Base-by-base conservation (phyloP, 139 green algal genomes). In the Volvox africanus region DNA sequence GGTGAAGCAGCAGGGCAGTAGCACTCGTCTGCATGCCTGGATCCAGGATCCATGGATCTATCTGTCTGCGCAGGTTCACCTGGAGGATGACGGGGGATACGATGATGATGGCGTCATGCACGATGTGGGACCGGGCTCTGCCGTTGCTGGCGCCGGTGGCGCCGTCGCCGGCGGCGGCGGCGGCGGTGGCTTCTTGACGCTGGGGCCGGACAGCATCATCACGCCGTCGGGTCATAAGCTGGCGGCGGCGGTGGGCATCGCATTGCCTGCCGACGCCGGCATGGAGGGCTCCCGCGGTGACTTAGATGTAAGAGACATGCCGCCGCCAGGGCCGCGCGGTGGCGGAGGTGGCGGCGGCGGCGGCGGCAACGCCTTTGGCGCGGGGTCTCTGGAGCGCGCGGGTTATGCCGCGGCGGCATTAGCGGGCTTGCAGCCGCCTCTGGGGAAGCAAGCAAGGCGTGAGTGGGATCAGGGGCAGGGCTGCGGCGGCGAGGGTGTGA, bases 121-220 rank as follows among this genome's bases (percentile, higher is more conserved):
- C 12, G 82, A 88, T 0, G 55, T 67, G 62, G 62, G 11, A 36
- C 33, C 33, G 30, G 32, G 44, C 44, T 55, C 44, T 5, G 44
- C 44, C 44, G 44, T 55, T 55, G 44, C 44, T 55, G 9, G 44
- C 44, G 44, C 5, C 44, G 44, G 44, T 55, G 3, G 55, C 30
- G n/a, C 78, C 26, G 79, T 62, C 67, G 30, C 28, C 62, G 61
- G 78, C 69, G 79, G 78, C 79, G 55, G 69, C 86, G 30, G n/a
- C 68, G 33, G 65, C 9, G 33, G 33, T 19, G 80, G 30, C 44
- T 32, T 35, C 33, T 32, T 55, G 32, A 30, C 14, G 17, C 61
- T 81, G 32, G 75, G 75, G 78, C 28, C 19, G 36, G 78, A 37
- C 78, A 67, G 80, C 82, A 89, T 89, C 89, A 92, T 89, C 55